A percentile compares a stretch with the other conserved stretches of the same genome.
These are phyloP conservation scores for Suillus americanus DNA, from an alignment of 768 basidiomycete genomes.

Conservation along the genomic window DNA sequence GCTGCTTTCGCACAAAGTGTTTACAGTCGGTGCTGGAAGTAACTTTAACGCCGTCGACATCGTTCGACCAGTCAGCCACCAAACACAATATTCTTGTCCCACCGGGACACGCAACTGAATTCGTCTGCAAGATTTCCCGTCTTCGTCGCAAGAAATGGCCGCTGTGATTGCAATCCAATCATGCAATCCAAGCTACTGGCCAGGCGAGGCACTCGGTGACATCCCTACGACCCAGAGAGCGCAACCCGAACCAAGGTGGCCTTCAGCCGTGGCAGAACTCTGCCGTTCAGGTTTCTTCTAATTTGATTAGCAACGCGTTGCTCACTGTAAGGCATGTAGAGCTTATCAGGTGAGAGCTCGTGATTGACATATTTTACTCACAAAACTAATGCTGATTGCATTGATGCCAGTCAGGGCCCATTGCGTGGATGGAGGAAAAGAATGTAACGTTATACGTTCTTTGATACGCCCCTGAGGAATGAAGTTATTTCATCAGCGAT, in stretches of 20 bases:
- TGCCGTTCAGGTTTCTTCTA: constrained; percentile 3
- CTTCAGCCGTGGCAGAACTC: constrained; percentile 1
- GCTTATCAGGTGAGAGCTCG: constrained; percentile 5
- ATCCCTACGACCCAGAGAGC: constrained; percentile 4
- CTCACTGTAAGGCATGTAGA: constrained; percentile 5
- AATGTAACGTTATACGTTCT: neutral
- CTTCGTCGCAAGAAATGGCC: constrained; percentile 1
- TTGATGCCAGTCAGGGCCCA: neutral
- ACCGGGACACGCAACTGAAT: neutral
- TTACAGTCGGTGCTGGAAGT: constrained; percentile 31
- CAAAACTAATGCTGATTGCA: neutral
- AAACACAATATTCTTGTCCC: neutral
- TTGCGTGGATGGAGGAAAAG: neutral
- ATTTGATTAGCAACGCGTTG: neutral
- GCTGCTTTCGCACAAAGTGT: constrained; percentile 39
- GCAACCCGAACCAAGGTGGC: neutral
- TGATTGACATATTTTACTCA: neutral
- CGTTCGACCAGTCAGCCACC: constrained; percentile 37
- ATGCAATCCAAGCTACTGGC: neutral
- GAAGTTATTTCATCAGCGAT: neutral
- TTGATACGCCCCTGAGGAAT: neutral
- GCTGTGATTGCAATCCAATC: constrained; percentile 6
- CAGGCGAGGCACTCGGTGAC: constrained; percentile 10
- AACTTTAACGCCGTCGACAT: constrained; percentile 36
- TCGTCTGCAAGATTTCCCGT: neutral